Evolutionary conservation across 2,329 filamentous ascomycete genomes (phyloP), one percentile per base, ranked within the genome.

Genomic region (Cercospora berteroae): DNA sequence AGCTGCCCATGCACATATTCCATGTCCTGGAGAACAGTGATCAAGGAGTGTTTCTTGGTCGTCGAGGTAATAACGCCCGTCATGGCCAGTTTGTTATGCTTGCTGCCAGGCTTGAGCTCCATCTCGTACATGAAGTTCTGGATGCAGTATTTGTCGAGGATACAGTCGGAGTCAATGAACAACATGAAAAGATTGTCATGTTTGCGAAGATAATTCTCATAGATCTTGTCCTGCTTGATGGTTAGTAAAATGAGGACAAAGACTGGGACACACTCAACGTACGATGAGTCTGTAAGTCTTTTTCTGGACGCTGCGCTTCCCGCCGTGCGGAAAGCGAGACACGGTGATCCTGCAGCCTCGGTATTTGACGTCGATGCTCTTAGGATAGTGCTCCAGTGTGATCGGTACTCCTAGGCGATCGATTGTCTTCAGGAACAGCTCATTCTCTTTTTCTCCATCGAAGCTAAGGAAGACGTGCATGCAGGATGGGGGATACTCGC

Each of bases 51-150:
- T 74, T 91, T 95, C 74, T 90, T 87, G 0, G 94, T 97, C 0
- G 94, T 97, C 0, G 93, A 94, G 1, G 94, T 98, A 76, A 98
- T 98, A 76, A 98, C 92, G 33, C 94, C 94, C 13, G 94, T 98
- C 93, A 97, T 97, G 63, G 94, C 94, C 76, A 98, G 84, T 92
- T 97, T 97, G 78, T 96, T 92, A 76, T 89, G 88, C 76, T 91
- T 89, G 81, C 94, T 96, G 64, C 94, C 94, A 0, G 94, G 94
- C 79, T 94, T 97, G 68, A 98, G 84, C 80, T 98, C 93, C 95
- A 98, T 98, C 78, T 98, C 94, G 80, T 95, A 97, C 82, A 98
- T 92, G 80, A 98, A 98, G 79, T 97, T 98, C 78, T 97, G 94
- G 67, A 98, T 87, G 78, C 94, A 98, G 48, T 94, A 88, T 67